These are phyloP conservation scores for Trichoderma arundinaceum DNA, from an alignment of 2,329 filamentous ascomycete genomes.

Conservation along the genomic window DNA sequence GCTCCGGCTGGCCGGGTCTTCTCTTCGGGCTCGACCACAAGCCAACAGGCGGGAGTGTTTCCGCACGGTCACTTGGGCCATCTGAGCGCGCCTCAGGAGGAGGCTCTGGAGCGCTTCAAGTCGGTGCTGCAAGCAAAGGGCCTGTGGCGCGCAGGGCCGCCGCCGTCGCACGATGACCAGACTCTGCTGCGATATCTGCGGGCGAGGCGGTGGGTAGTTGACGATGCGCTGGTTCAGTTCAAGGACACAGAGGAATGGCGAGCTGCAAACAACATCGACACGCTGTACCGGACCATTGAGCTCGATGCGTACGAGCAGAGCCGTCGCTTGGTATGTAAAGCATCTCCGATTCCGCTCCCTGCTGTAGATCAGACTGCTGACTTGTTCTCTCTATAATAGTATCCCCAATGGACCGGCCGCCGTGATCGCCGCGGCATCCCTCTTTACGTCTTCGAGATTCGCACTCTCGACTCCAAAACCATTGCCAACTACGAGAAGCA, in stretches of 20 bases:
- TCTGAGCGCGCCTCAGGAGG: constrained; percentile 70
- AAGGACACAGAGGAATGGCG: constrained; percentile 89
- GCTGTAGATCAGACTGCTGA: not conserved
- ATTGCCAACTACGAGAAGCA: constrained; percentile 78
- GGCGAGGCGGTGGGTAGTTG: constrained; percentile 78
- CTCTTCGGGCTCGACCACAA: constrained; percentile 41
- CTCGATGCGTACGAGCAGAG: constrained; percentile 82
- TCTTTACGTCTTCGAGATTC: constrained; percentile 88
- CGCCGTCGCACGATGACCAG: constrained; percentile 73
- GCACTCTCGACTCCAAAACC: constrained; percentile 80
- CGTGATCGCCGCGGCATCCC: constrained; percentile 90
- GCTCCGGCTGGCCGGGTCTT: constrained; percentile 40
- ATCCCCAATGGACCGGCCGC: constrained; percentile 93
- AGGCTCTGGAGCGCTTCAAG: constrained; percentile 75
- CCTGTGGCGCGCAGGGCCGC: constrained; percentile 63
- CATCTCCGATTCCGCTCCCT: not conserved
- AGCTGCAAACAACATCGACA: constrained; percentile 75
- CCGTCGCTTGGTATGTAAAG: constrained; percentile 67
- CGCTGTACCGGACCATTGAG: constrained; percentile 86
- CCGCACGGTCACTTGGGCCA: constrained; percentile 82
- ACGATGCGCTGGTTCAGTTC: constrained; percentile 83
- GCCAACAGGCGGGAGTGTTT: constrained; percentile 57
- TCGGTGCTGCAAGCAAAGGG: constrained; percentile 66
- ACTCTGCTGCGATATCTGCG: constrained; percentile 83
- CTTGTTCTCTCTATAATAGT: constrained; percentile 54